Evolutionary conservation across 352 stramenopile genomes (phyloP).

Genomic region (Pythium rishiriense): DNA sequence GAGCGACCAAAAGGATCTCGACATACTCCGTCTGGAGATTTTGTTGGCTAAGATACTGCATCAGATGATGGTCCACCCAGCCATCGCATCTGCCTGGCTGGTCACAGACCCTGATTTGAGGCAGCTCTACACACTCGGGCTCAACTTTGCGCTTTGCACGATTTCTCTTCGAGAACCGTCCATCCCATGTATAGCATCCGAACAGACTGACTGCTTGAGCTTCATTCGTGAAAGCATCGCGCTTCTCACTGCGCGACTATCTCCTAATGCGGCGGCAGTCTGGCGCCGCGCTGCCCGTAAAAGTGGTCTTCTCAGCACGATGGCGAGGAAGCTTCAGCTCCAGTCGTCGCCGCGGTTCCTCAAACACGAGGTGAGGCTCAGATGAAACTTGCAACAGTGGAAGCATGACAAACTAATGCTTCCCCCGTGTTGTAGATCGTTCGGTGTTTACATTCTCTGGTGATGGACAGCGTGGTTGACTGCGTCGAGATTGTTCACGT

Average conservation of each 20-base stretch:
- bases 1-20: background rate
- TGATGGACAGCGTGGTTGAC: conserved; percentile 11
- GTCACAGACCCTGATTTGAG: background rate
- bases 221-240: background rate
- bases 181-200: background rate
- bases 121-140: background rate
- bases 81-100: conserved; percentile 3
- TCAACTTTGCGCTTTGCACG: conserved; percentile 1
- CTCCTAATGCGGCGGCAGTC: no score
- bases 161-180: background rate
- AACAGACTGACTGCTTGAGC: conserved; percentile 6
- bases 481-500: background rate
- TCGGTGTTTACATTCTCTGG: background rate
- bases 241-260: background rate
- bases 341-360: background rate
- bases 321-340: background rate
- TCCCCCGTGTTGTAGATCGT: conserved; percentile 4
- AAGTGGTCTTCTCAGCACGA: background rate
- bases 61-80: background rate
- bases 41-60: conserved; percentile 4
- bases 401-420: no score
- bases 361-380: background rate
- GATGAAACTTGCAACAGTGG: no score
- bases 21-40: background rate
- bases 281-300: conserved; percentile 9